Percentiles rank a stretch among this genome's conserved stretches.
phyloP scores from a whole-genome alignment of 805 yeast species.

The Saitoella complicata region DNA sequence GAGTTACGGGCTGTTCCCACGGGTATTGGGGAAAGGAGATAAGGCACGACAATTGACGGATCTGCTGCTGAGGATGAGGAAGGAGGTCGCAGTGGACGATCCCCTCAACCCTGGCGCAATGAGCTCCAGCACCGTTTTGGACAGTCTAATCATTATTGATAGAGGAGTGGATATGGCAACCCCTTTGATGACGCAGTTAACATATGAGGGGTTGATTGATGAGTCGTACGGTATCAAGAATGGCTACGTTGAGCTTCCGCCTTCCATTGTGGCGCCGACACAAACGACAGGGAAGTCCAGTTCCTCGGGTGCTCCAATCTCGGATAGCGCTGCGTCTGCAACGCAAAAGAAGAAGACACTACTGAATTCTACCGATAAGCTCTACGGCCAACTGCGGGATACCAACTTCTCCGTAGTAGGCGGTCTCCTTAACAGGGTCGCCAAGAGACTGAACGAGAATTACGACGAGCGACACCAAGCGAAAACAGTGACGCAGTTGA shows the following conservation, averaged over 20 bases:
- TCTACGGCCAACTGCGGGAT: conserved; percentile 38
- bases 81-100: conserved; percentile 14
- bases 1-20: conserved; percentile 31
- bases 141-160: conserved; percentile 63
- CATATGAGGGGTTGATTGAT: conserved; percentile 68
- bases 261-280: conserved; percentile 11
- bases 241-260: conserved; percentile 20
- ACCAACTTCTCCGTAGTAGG: conserved; percentile 73
- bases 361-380: conserved; percentile 26
- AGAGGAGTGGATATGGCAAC: conserved; percentile 60
- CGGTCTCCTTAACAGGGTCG: conserved; percentile 47
- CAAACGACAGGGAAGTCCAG: conserved; percentile 1
- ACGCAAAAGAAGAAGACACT: conserved; percentile 12
- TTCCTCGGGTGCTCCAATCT: conserved; percentile 2
- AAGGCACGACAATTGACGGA: conserved; percentile 34
- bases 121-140: conserved; percentile 9
- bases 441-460: conserved; percentile 51
- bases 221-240: conserved; percentile 39
- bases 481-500: conserved; percentile 47
- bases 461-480: conserved; percentile 46
- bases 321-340: conserved; percentile 4
- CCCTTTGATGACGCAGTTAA: conserved; percentile 57
- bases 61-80: conserved; percentile 20
- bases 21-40: conserved; percentile 44
- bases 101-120: conserved; percentile 17